Conservation (phyloP, 768 basidiomycete species). For the Pilatotrama ljubarskyi region DNA sequence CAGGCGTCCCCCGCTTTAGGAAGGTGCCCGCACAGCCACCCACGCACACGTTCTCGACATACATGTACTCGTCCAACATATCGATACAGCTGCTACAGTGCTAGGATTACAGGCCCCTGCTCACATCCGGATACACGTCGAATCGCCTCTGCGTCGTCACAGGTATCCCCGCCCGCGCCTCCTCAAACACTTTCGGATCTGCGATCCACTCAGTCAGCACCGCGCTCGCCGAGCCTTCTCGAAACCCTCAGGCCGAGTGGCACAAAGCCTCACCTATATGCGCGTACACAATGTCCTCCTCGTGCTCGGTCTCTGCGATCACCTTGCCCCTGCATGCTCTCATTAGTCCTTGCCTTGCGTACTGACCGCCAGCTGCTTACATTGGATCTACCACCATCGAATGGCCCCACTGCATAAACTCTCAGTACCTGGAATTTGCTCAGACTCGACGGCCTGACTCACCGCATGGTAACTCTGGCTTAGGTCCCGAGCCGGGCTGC, state of each 20-base stretch:
- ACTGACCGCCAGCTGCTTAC: slow-evolving; percentile 43
- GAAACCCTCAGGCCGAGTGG: background rate
- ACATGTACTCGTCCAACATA: no score
- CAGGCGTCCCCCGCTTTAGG: background rate
- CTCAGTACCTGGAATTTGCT: no score
- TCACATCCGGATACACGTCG: slow-evolving; percentile 86
- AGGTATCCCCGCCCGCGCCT: slow-evolving; percentile 81
- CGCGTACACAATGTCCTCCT: slow-evolving; percentile 76
- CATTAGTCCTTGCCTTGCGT: background rate
- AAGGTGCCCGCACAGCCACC: background rate
- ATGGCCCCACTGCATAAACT: slow-evolving; percentile 72
- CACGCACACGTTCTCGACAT: background rate
- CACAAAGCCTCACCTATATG: slow-evolving; percentile 66
- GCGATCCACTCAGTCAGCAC: slow-evolving; percentile 26
- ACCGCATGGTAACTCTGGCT: slow-evolving; percentile 88
- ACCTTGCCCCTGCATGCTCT: slow-evolving; percentile 63
- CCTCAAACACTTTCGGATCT: slow-evolving; percentile 64
- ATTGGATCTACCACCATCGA: slow-evolving; percentile 89
- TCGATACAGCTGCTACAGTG: no score
- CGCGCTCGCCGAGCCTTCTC: slow-evolving; percentile 1
- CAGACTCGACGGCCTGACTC: no score
- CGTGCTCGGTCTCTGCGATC: slow-evolving; percentile 70
- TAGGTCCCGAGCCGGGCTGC: slow-evolving; percentile 88
- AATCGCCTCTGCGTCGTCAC: slow-evolving; percentile 91
- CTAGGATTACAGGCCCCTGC: slow-evolving; percentile 28